A percentile compares a stretch with the other conserved stretches of the same genome.
phyloP scores from a whole-genome alignment of 2,329 filamentous ascomycete genomes.

The Hymenotorrendiella dingleyae region DNA sequence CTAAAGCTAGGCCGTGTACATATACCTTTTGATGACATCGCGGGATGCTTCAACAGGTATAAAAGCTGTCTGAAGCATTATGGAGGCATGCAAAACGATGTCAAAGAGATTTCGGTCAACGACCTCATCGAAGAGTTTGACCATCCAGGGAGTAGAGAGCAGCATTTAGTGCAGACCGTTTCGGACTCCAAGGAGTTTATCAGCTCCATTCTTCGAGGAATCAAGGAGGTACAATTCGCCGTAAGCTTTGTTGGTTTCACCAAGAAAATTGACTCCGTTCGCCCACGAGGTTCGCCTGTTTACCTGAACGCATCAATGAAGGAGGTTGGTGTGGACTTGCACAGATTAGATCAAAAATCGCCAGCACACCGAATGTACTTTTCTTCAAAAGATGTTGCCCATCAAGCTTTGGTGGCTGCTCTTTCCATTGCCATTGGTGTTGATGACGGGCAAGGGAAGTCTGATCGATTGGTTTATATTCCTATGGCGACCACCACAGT shows the following conservation, averaged over 20 bases:
- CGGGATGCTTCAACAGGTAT: slow-evolving; percentile 53
- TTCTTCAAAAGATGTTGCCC: slow-evolving; percentile 82
- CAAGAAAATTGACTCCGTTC: slow-evolving; percentile 66
- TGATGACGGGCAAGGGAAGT: slow-evolving; percentile 80
- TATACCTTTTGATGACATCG: slow-evolving; percentile 82
- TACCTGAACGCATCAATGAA: slow-evolving; percentile 90
- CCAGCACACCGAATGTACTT: slow-evolving; percentile 99
- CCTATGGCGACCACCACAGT: slow-evolving; percentile 96
- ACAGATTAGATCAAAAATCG: slow-evolving; percentile 85
- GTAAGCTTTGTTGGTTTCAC: slow-evolving; percentile 86
- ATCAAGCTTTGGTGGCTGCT: slow-evolving; percentile 87
- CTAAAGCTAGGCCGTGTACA: slow-evolving; percentile 88
- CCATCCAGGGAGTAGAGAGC: slow-evolving; percentile 49
- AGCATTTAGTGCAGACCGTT: slow-evolving; percentile 72
- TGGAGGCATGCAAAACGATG: slow-evolving; percentile 32
- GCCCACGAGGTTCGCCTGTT: slow-evolving; percentile 63
- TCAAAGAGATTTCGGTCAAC: slow-evolving; percentile 58
- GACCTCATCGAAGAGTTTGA: slow-evolving; percentile 72
- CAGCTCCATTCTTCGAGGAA: slow-evolving; percentile 81
- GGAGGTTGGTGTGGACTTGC: slow-evolving; percentile 87
- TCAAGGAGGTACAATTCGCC: slow-evolving; percentile 95
- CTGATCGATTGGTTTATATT: slow-evolving; percentile 84
- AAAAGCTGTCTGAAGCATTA: slow-evolving; percentile 37
- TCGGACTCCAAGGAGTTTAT: slow-evolving; percentile 91
- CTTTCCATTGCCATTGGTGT: slow-evolving; percentile 88